Evolutionary conservation across 306 rosid genomes (phyloP).

Genomic region (Trifolium subterraneum): DNA sequence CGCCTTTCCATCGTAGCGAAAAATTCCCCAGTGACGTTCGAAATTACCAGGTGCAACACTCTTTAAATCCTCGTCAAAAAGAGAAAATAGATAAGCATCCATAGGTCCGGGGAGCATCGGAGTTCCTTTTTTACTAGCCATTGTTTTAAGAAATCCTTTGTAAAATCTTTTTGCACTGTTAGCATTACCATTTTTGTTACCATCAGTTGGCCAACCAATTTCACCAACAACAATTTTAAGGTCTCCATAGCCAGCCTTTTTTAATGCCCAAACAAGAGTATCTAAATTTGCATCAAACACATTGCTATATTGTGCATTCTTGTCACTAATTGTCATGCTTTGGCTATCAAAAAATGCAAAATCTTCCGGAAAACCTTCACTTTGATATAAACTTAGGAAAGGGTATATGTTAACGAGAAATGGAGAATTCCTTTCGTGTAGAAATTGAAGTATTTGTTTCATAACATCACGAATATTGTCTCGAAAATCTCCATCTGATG

Average conservation of each 20-base stretch:
- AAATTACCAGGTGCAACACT: constrained; percentile 68
- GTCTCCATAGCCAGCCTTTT: constrained; percentile 46
- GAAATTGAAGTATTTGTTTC: constrained; percentile 47
- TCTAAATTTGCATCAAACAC: constrained; percentile 82
- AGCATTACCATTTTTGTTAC: constrained; percentile 46
- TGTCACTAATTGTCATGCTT: constrained; percentile 46
- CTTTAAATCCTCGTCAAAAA: constrained; percentile 70
- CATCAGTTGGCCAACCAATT: constrained; percentile 95
- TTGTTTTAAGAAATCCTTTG: constrained; percentile 62
- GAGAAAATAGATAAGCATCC: constrained; percentile 63
- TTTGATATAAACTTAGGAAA: constrained; percentile 65
- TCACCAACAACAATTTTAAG: constrained; percentile 69
- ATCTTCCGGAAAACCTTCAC: constrained; percentile 51
- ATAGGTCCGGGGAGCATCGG: constrained; percentile 55
- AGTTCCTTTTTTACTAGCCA: constrained; percentile 60
- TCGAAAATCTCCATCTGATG: constrained; percentile 72
- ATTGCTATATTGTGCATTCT: constrained; percentile 49
- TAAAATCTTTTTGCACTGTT: constrained; percentile 62
- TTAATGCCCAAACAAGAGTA: constrained; percentile 65
- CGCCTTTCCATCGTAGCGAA: constrained; percentile 59
- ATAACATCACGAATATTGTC: constrained; percentile 44
- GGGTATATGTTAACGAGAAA: constrained; percentile 88
- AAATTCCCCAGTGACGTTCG: constrained; percentile 94
- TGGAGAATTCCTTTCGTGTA: constrained; percentile 50
- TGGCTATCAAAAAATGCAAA: constrained; percentile 63